Evolutionary conservation across 1,284 basidiomycete genomes (phyloP), one percentile per base, ranked within the genome.

Genomic region (Irpex sp.): DNA sequence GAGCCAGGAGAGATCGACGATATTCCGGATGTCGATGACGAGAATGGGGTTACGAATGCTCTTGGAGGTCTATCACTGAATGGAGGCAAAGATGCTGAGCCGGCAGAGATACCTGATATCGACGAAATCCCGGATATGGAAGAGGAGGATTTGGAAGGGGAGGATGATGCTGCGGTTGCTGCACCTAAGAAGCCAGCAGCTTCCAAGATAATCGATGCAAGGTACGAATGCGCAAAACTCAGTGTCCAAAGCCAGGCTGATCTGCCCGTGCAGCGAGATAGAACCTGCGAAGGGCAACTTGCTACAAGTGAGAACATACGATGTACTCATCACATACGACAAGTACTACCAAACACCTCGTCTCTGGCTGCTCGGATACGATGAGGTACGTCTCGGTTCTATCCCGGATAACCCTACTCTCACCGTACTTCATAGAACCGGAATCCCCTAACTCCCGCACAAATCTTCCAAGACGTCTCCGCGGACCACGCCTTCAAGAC

Each of bases 321-420:
- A 99, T 76, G 97, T 98, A 72, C 93, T 98, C 87, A 99, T 99
- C 79, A 95, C 93, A 45, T 99, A 99, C 78, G 96, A 99, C 84
- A 99, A 99, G 80, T 96, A 95, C 75, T 97, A 97, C 75, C 95
- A 97, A 75, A 97, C 95, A 16, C 94, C 94, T 28, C 86, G 94
- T 67, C 91, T 96, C 74, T 97, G 94, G 94, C 76, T 98, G 63
- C 85, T 95, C 67, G 94, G 95, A 12, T 97, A 96, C 72, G 94
- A 96, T 72, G 95, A 97, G 85, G 93, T 92, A 66, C 61, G 79
- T 69, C n/a, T 63, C 62, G 58, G 12, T 23, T 23, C 23, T 23
- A 23, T 23, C 23, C 23, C 23, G 4, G 23, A 23, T 23, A 23
- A 23, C 23, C 23, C 23, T 23, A 23, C 23, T 2, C 23, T 23